Percentiles rank a stretch among this genome's conserved stretches.
These are phyloP conservation scores for Penicillium subrubescens DNA, from an alignment of 495 filamentous ascomycete species.

Conservation along the genomic window DNA sequence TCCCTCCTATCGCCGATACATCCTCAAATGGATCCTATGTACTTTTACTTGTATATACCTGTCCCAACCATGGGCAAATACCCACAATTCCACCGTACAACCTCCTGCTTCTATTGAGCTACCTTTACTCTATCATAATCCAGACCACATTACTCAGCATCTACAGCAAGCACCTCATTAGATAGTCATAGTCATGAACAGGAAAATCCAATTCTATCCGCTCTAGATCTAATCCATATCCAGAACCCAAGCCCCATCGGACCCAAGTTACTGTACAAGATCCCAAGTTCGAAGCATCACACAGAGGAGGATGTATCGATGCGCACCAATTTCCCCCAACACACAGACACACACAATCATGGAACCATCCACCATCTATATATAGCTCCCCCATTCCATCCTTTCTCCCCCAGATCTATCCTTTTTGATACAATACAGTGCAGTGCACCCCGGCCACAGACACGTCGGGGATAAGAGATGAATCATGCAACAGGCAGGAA, in stretches of 20 bases:
- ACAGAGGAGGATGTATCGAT: background rate
- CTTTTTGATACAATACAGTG: constrained; percentile 46
- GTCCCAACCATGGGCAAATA: background rate
- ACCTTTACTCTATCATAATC: too few species aligned
- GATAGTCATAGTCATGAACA: background rate
- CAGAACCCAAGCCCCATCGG: constrained; percentile 15
- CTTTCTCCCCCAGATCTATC: constrained; percentile 35
- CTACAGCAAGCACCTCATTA: background rate
- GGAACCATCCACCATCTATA: background rate
- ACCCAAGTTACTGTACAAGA: constrained; percentile 3
- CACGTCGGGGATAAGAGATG: constrained; percentile 17
- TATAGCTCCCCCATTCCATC: constrained; percentile 3
- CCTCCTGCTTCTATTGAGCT: background rate
- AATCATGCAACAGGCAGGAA: constrained; percentile 11
- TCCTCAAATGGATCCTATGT: constrained; percentile 3
- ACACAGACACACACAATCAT: background rate
- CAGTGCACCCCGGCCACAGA: constrained; percentile 27
- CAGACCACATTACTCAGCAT: background rate
- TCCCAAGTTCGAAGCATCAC: constrained; percentile 3
- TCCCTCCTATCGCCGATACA: background rate
- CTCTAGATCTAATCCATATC: constrained; percentile 25
- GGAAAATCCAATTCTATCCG: constrained; percentile 19
- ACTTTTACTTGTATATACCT: constrained; percentile 9
- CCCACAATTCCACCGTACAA: background rate
- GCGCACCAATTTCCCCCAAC: background rate